Base-by-base conservation (phyloP, 2,329 filamentous ascomycete genomes). In the Beauveria sp. region DNA sequence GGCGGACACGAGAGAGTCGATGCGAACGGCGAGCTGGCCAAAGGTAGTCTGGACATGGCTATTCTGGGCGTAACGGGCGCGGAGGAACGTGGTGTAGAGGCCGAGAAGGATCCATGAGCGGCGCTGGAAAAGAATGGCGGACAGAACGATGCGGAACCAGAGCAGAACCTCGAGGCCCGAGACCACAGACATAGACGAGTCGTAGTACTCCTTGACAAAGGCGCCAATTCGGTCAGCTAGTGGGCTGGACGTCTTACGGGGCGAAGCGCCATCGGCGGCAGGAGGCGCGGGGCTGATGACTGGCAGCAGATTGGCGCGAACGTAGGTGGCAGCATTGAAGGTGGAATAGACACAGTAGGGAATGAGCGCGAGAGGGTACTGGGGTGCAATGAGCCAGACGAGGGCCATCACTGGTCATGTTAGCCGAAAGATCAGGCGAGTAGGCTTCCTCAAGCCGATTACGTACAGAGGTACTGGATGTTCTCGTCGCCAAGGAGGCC, bases 201-300 rank as follows among this genome's bases (percentile, higher is more conserved):
- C 95, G 74, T 99, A 99, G 84, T 98, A 97, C 74, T 92, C 86
- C 86, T 98, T 98, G 75, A 99, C 92, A 71, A 99, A 99, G 70
- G 83, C 83, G 68, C 92, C 92, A 74, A 99, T 96, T 68, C 82
- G 84, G 65, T 97, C 92, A 60, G 90, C 88, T 62, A 92, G 77
- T 49, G 87, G 86, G 75, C 81, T 83, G 68, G 76, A 77, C 38
- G 76, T 74, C 66, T 69, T 68, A 64, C 83, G 82, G 40, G 80
- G 79, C 78, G 85, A 88, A 64, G 82, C 80, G 59, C 82, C 77
- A 57, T 81, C 79, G 48, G 83, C 80, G 45, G 83, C 76, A 16
- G 84, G 73, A 42, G 83, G 76, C 63, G 87, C 83, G 18, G 92
- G 90, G 70, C 89, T 83, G 69, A 99, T 73, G 66, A 90, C 91